Percentiles rank a stretch among this genome's conserved stretches.
phyloP scores from a whole-genome alignment of 2,329 filamentous ascomycete genomes.

The Tympanopsis confertula region DNA sequence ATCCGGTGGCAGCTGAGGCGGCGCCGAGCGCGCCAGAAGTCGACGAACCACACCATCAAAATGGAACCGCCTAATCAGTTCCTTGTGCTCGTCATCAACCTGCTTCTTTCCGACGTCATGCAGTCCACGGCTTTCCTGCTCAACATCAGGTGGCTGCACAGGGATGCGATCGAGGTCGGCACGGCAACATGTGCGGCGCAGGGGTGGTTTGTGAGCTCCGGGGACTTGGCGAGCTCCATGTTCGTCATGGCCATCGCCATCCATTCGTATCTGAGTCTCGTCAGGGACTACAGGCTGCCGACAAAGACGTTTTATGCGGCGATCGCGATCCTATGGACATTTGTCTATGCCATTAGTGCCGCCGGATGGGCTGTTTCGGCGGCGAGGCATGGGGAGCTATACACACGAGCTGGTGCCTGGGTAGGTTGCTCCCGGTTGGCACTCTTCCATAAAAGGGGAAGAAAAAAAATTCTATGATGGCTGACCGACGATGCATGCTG shows the following conservation, averaged over 20 bases:
- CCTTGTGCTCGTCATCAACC: slow-evolving; percentile 57
- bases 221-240: slow-evolving; percentile 53
- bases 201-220: slow-evolving; percentile 57
- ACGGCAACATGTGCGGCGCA: slow-evolving; percentile 47
- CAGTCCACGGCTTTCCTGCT: slow-evolving; percentile 54
- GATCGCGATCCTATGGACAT: slow-evolving; percentile 41
- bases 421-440: slow-evolving; percentile 20
- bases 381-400: slow-evolving; percentile 33
- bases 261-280: slow-evolving; percentile 54
- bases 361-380: slow-evolving; percentile 32
- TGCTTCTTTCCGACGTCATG: slow-evolving; percentile 56
- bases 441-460: too few species aligned
- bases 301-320: slow-evolving; percentile 34
- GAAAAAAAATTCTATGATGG: too few species aligned
- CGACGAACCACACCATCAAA: background rate
- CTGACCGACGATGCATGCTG: background rate
- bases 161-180: slow-evolving; percentile 39
- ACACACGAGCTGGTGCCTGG: slow-evolving; percentile 56
- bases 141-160: slow-evolving; percentile 44
- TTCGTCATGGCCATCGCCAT: slow-evolving; percentile 56
- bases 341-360: slow-evolving; percentile 44
- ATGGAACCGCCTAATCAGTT: slow-evolving; percentile 49
- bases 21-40: slow-evolving; percentile 3
- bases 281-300: slow-evolving; percentile 38
- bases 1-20: slow-evolving; percentile 16